Conservation (phyloP, 2,329 filamentous ascomycete species). For the Pyrenochaeta sp. region DNA sequence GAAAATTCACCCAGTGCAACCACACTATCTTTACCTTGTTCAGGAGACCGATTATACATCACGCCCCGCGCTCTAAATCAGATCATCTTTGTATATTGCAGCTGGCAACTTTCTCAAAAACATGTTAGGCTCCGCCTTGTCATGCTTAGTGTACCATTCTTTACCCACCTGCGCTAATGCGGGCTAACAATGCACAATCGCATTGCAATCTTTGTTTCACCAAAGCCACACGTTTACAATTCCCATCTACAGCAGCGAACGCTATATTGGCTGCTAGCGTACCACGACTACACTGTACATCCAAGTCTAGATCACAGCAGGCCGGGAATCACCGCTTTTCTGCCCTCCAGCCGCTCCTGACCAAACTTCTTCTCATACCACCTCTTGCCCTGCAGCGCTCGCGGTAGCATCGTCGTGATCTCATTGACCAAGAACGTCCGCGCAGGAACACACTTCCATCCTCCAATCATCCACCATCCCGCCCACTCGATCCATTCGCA, state of each 20-base stretch:
- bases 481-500: constrained; percentile 97
- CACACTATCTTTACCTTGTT: background rate
- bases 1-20: background rate
- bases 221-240: constrained; percentile 6
- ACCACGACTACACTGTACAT: background rate
- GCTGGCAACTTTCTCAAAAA: background rate
- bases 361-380: constrained; percentile 95
- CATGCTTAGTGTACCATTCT: constrained; percentile 17
- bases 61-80: background rate
- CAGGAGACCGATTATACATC: constrained; percentile 4
- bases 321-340: constrained; percentile 76
- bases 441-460: constrained; percentile 74
- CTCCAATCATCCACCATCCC: constrained; percentile 82
- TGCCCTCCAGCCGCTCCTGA: constrained; percentile 75
- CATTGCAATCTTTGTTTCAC: background rate
- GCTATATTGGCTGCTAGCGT: constrained; percentile 3
- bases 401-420: constrained; percentile 85
- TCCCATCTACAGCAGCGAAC: background rate
- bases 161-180: constrained; percentile 4
- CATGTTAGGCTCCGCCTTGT: constrained; percentile 2
- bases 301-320: constrained; percentile 51
- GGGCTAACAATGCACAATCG: constrained; percentile 1
- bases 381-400: constrained; percentile 78
- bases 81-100: background rate
- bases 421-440: constrained; percentile 86